Conservation (phyloP, 2,329 filamentous ascomycete genomes). For the Cephalotrichum gorgonifer region DNA sequence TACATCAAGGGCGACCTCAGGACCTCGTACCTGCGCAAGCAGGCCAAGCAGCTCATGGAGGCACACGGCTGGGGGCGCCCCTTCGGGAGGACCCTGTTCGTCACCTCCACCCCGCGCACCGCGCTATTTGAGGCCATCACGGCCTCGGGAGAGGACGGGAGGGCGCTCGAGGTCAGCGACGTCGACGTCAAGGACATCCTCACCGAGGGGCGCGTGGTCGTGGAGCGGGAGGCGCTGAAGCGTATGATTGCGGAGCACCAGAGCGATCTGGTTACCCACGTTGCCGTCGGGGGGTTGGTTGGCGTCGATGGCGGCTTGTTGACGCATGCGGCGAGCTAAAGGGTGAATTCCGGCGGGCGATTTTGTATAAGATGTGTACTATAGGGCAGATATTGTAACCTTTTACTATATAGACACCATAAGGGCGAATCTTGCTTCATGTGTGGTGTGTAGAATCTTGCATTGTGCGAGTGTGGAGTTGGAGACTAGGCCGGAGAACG, state of each 20-base stretch:
- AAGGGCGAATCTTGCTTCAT: background rate
- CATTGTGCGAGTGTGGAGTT: background rate
- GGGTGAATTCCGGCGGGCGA: too few relatives aligned
- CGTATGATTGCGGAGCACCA: slow-evolving; percentile 64
- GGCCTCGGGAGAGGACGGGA: slow-evolving; percentile 53
- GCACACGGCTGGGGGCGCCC: slow-evolving; percentile 59
- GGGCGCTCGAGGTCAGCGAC: slow-evolving; percentile 59
- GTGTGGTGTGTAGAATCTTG: background rate
- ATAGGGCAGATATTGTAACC: background rate
- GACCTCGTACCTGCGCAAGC: slow-evolving; percentile 48
- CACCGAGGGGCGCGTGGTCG: slow-evolving; percentile 72
- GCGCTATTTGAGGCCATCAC: slow-evolving; percentile 59
- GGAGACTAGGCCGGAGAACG: background rate
- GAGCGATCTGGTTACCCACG: slow-evolving; percentile 42
- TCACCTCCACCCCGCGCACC: slow-evolving; percentile 52
- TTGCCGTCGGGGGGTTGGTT: background rate
- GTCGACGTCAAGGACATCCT: slow-evolving; percentile 95
- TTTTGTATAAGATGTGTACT: background rate
- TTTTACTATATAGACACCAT: background rate
- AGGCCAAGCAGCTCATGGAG: slow-evolving; percentile 58
- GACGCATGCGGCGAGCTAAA: background rate
- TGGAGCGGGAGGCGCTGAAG: slow-evolving; percentile 73
- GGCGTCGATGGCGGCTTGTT: background rate
- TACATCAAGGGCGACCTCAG: slow-evolving; percentile 36
- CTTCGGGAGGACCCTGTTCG: slow-evolving; percentile 63